Percentiles rank a stretch among this genome's conserved stretches.
These are phyloP conservation scores for Medicago arabica DNA, from an alignment of 306 rosid genomes.

Conservation along the genomic window DNA sequence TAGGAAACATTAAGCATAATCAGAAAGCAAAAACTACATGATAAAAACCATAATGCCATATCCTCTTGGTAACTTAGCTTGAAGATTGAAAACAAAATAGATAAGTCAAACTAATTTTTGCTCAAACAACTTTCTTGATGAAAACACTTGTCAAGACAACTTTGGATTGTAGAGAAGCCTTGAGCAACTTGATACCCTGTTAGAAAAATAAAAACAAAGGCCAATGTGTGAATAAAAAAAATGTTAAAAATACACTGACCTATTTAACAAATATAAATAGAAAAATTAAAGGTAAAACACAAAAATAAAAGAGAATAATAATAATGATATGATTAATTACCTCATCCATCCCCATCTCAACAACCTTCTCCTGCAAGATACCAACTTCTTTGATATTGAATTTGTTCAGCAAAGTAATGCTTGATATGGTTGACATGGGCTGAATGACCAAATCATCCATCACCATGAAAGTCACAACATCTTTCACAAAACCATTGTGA, in stretches of 20 bases:
- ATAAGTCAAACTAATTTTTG: background rate
- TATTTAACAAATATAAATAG: background rate
- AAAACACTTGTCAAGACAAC: constrained; percentile 28
- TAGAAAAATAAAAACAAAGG: background rate
- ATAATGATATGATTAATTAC: background rate
- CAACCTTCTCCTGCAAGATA: constrained; percentile 41
- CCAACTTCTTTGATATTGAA: constrained; percentile 45
- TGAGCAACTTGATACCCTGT: constrained; percentile 24
- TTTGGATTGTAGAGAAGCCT: constrained; percentile 34
- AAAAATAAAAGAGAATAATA: too few species aligned
- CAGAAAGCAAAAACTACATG: background rate
- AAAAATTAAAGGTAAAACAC: too few species aligned
- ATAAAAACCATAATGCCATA: background rate
- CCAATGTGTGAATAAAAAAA: too few species aligned
- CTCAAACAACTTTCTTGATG: constrained; percentile 2
- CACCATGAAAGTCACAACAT: background rate
- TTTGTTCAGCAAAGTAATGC: constrained; percentile 35
- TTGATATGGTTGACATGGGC: background rate
- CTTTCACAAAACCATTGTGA: background rate
- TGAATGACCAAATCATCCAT: background rate
- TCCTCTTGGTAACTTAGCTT: background rate
- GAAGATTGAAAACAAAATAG: background rate
- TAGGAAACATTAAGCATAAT: background rate
- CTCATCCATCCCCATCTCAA: constrained; percentile 43
- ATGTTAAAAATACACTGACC: constrained; percentile 12